Evolutionary conservation across 257 asterid genomes (phyloP).

Genomic region (Solanum sejunctum): DNA sequence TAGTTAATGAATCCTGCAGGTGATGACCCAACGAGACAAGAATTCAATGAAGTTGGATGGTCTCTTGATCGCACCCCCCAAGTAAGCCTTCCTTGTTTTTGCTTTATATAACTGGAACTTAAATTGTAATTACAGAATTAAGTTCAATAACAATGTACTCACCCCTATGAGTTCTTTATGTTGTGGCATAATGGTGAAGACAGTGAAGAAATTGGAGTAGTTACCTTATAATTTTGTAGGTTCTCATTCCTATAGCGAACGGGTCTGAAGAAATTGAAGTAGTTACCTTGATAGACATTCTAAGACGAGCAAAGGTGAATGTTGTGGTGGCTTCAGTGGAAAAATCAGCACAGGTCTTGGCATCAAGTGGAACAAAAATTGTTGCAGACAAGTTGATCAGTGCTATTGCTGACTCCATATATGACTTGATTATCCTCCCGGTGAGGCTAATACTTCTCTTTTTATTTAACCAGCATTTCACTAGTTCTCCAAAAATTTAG

Average conservation of each 20-base stretch:
- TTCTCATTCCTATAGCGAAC: slow-evolving; percentile 78
- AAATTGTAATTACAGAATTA: background rate
- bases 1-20: slow-evolving; percentile 41
- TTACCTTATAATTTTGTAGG: slow-evolving; percentile 21
- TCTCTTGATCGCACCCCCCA: slow-evolving; percentile 57
- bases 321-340: slow-evolving; percentile 66
- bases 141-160: background rate
- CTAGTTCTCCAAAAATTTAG: background rate
- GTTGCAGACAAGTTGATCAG: slow-evolving; percentile 57
- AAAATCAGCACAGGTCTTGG: slow-evolving; percentile 44
- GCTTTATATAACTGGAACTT: background rate
- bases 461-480: background rate
- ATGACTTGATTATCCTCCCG: slow-evolving; percentile 76
- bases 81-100: slow-evolving; percentile 16
- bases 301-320: slow-evolving; percentile 73
- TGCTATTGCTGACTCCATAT: slow-evolving; percentile 43
- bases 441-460: slow-evolving; percentile 16
- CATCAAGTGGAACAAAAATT: slow-evolving; percentile 49
- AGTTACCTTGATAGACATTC: slow-evolving; percentile 55
- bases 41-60: slow-evolving; percentile 76
- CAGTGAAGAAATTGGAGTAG: background rate
- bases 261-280: slow-evolving; percentile 88
- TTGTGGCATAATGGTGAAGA: background rate
- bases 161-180: background rate
- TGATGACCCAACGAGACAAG: slow-evolving; percentile 44